Evolutionary conservation across 139 green algal genomes (phyloP), one percentile per base, ranked within the genome.

Genomic region (Bryopsis sp.): DNA sequence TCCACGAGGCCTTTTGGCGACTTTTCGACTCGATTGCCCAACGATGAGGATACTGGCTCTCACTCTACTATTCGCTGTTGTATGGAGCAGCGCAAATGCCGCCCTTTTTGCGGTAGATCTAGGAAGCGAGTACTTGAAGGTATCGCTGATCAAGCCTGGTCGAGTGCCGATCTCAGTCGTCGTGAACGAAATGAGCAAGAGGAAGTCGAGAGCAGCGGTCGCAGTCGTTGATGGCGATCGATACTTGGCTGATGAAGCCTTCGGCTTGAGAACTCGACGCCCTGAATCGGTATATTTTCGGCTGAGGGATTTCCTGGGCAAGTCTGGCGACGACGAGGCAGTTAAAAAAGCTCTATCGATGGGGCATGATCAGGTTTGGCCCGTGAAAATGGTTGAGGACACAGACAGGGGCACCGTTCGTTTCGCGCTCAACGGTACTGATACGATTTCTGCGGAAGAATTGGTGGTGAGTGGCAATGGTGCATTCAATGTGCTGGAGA

Each of bases 181-280:
- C 4, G 87, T 87, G 32, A 99, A 99, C 68, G 94, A 99, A 67
- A 93, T 97, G 77, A 90, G 73, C 68, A 96, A 92, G 70, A 75
- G 94, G 5, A 97, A 97, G 78, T 86, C 90, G 0, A 83, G 90
- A 1, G 79, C 89, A n/a, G 67, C 91, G 15, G 89, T 99, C 11
- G 89, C 83, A 1, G 90, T 96, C 59, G 71, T 88, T 2, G 76
- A 89, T 22, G 87, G 85, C 1, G 89, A 96, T n/a, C 81, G 93
- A 5, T 73, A 97, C 7, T 67, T 97, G n/a, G 95, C 89, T 3
- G 93, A 98, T 72, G 89, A 96, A 64, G 92, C 89, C 15, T 82
- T 76, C n/a, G 78, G 80, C 1, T 70, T 96, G 22, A 66, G 72
- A 0, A 78, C 81, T 0, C 76, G 90, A 4, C 92, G 89, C 76